Conservation (phyloP, 306 rosid genomes). For the Rosa multiflora region DNA sequence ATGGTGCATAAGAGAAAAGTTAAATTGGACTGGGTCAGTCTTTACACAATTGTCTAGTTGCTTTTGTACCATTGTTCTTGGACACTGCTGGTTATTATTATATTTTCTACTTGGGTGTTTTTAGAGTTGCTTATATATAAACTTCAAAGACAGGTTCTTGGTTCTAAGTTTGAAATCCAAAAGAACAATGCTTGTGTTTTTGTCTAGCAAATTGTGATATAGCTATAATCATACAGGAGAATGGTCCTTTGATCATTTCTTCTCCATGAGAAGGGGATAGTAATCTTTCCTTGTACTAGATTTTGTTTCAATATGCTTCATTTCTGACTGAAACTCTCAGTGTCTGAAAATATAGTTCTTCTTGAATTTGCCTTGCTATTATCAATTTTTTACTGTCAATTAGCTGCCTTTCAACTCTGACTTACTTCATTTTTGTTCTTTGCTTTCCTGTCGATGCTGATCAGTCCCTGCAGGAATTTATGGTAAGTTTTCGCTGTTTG, state of each 20-base stretch:
- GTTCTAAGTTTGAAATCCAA: background rate
- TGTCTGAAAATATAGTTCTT: background rate
- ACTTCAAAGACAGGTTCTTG: background rate
- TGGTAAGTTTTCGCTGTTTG: conserved; percentile 44
- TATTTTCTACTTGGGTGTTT: too few species aligned
- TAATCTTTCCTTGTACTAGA: background rate
- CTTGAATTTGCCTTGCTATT: background rate
- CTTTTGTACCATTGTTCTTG: conserved; percentile 8
- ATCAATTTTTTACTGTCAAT: background rate
- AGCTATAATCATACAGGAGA: background rate
- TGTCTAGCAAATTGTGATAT: background rate
- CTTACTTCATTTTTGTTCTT: conserved; percentile 29
- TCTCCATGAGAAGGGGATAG: background rate
- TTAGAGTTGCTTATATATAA: background rate
- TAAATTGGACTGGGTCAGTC: background rate
- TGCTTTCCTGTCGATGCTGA: conserved; percentile 12
- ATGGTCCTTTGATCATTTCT: background rate
- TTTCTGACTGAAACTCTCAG: background rate
- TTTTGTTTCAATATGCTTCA: conserved; percentile 1
- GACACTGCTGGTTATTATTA: background rate
- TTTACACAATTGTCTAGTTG: background rate
- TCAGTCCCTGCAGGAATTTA: conserved; percentile 97
- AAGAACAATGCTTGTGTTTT: background rate
- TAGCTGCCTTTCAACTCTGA: conserved; percentile 20
- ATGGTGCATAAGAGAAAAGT: background rate